Base-by-base conservation (phyloP, 129 eudicot species). In the Flaveria robusta region DNA sequence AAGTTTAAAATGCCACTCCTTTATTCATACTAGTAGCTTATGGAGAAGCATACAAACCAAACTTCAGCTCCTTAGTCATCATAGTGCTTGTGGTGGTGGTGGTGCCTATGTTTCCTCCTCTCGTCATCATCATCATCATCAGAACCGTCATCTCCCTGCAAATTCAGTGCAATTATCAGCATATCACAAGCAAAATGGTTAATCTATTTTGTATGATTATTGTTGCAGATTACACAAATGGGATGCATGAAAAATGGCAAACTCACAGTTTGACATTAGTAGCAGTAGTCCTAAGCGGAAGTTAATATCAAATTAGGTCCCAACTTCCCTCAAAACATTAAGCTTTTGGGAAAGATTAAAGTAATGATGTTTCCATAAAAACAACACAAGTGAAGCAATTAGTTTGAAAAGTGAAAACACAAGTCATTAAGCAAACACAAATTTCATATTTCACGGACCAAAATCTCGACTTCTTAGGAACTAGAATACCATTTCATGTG, bases 101-200 rank as follows among this genome's bases (percentile, higher is more conserved):
- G 95, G 81, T 80, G 93, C 65, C 78, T 76, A 27, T 68, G 80
- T n/a, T 82, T 80, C 84, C 81, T 76, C 85, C 51, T 80, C 54
- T 89, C 91, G 52, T 88, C 94, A 6, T 89, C 94, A 10, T 85
- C 92, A 46, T 85, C 89, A 8, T 85, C 92, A 69, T 85, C 89
- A 75, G 91, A 86, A 52, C 78, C 71, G 34, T 83, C 81, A 41
- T 76, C 89, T 55, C 89, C 91, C 88, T 87, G 96, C 77, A 71
- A 26, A 68, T 54, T 41, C 42, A 78, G 50, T 70, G 46, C 26
- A 58, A n/a, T 26, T 58, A 55, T 23, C 66, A 71, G 66, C 43
- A 24, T 76, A 66, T 51, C 58, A 58, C 70, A 42, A 59, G n/a
- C 41, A 68, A 41, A 10, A 22, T 1, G 13, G 68, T 8, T 60